Evolutionary conservation across 345 rosid species (phyloP), one percentile per base, ranked within the genome.

Genomic region (Moricandia moricandioides): DNA sequence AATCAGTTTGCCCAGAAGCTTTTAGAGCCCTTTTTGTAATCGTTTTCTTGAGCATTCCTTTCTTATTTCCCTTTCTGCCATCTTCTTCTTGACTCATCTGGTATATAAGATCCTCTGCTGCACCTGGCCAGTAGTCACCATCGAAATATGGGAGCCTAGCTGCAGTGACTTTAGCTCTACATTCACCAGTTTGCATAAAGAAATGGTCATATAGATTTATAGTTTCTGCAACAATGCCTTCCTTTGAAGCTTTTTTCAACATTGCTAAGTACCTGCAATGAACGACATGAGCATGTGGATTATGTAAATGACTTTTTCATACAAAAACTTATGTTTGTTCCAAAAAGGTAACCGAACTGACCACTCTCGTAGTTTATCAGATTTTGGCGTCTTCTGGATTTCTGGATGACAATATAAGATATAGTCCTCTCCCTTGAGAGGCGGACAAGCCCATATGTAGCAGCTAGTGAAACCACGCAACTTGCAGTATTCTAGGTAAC

Each of bases 41-140:
- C 67, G 91, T 83, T 82, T 96, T 91, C 81, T 96, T 92, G 12
- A 85, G 86, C 30, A 87, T 82, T 76, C 98, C 98, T 82, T 92
- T 92, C 83, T 92, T 92, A 75, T 89, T 96, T 47, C 85, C 88
- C 83, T 91, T 96, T 86, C 89, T 89, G 67, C 96, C 96, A 83
- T 96, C 98, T 79, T 92, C 98, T 69, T 96, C 98, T 85, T 96
- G 98, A 56, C 88, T 88, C 81, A 96, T 84, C 84, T 91, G 98
- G 86, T 85, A 83, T 67, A 96, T 91, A 65, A 96, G 84, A 78
- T 96, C 98, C 84, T 96, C 99, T 0, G 99, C 99, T 39, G 99
- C 98, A 79, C 98, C 99, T 63, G 99, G 98, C 99, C 99, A 96
- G 81, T 96, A 96, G 83, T 96, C 98, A 80, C 99, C 99, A 80